phyloP scores from a whole-genome alignment of 176 grass and related monocot genomes.

The Puya raimondii region DNA sequence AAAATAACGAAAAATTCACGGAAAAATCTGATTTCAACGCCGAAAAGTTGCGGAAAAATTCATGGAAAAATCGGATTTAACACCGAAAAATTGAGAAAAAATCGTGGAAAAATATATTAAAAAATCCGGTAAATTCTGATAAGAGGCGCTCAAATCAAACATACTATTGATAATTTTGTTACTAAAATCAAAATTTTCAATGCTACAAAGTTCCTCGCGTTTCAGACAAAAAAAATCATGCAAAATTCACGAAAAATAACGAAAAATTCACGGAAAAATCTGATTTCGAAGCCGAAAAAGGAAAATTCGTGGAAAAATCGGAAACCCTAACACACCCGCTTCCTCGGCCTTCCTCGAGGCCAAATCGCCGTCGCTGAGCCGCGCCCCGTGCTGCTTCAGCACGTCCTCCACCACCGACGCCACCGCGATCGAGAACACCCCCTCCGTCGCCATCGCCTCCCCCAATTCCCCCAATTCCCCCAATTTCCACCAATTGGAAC shows the following conservation, averaged over 20 bases:
- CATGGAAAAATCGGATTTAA: too few species aligned
- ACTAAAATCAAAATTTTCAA: too few species aligned
- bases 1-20: background rate
- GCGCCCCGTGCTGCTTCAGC: constrained; percentile 11
- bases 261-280: background rate
- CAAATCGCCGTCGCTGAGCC: constrained; percentile 34
- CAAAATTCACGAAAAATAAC: background rate
- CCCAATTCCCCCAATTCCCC: background rate
- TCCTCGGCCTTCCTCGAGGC: constrained; percentile 52
- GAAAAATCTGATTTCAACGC: background rate
- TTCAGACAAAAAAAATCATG: background rate
- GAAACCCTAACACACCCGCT: constrained; percentile 32
- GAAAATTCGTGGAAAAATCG: background rate
- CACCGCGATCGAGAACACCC: background rate
- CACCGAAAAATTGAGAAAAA: too few species aligned
- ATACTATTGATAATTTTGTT: too few species aligned
- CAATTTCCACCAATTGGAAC: background rate
- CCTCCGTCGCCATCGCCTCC: constrained; percentile 11
- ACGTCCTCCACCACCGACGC: constrained; percentile 19
- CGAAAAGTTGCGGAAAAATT: background rate
- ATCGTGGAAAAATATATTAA: too few species aligned
- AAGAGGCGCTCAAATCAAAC: too few species aligned
- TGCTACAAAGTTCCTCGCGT: too few species aligned
- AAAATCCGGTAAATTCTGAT: too few species aligned
- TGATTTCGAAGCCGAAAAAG: too few species aligned